Base-by-base conservation (phyloP, 2,329 filamentous ascomycete genomes). In the Sphaerostilbella broomeana region DNA sequence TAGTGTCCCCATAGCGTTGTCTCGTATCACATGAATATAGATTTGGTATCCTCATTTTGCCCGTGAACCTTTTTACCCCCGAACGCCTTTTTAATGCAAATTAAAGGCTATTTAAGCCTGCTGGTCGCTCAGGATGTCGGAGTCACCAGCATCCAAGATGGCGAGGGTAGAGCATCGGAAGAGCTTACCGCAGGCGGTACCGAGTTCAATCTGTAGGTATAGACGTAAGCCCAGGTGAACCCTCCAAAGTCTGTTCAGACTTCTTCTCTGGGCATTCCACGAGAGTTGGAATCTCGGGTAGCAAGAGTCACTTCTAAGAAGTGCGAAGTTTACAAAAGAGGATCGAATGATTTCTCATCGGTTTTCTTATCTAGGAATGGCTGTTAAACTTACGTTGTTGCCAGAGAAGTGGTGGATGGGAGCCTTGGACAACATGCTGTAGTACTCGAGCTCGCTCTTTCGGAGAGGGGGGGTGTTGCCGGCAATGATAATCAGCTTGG, bases 101-200 rank as follows among this genome's bases (percentile, higher is more conserved):
- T 44, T 42, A 27, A 35, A 20, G 35, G 46, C 42, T 36, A 49
- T 48, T 69, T 81, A 84, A 59, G 75, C 70, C 62, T 73, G 67
- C 66, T 81, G 79, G 69, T 86, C 81, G 70, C 74, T 82, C 59
- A 98, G 79, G 70, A 98, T 98, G 71, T 98, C 92, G 56, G 87
- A 95, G 81, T 97, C 85, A 81, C 90, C 92, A 65, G 89, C 88
- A 71, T 98, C 92, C 55, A 97, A 75, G 64, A 97, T 84, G 58
- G 89, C 83, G 85, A 98, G 94, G 70, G 89, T 95, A 55, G 86
- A 90, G 81, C 86, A 94, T 58, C 88, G 81, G 84, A 94, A 98
- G 65, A 98, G 84, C 78, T 97, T 97, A 77, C 92, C 92, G 75
- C 89, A 95, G 57, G 88, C 89, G 64, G 89, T 97, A 63, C 92